phyloP scores from a whole-genome alignment of 2,329 filamentous ascomycete species.

The Penicillium decumbens region DNA sequence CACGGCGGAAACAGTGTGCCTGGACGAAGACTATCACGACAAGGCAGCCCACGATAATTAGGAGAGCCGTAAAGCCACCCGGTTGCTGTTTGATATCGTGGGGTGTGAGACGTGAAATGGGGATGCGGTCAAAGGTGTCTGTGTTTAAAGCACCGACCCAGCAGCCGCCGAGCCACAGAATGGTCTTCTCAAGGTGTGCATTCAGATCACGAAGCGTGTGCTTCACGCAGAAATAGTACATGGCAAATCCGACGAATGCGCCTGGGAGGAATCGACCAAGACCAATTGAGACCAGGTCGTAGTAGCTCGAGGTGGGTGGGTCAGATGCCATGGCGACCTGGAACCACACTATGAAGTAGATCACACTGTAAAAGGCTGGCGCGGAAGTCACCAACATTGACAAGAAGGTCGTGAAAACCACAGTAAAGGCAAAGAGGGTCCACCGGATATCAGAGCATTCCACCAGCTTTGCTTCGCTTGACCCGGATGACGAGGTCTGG shows the following conservation, averaged over 20 bases:
- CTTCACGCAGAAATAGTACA: constrained; percentile 53
- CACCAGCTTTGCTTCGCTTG: constrained; percentile 23
- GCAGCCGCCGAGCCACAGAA: constrained; percentile 57
- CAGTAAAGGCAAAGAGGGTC: constrained; percentile 53
- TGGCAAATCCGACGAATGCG: constrained; percentile 53
- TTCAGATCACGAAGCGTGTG: constrained; percentile 48
- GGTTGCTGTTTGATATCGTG: constrained; percentile 59
- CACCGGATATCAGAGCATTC: constrained; percentile 56
- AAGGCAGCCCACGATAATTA: constrained; percentile 50
- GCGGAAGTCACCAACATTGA: constrained; percentile 56
- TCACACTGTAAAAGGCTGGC: constrained; percentile 52
- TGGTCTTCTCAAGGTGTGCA: constrained; percentile 57
- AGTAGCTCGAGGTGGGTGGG: constrained; percentile 53
- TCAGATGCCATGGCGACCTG: constrained; percentile 59
- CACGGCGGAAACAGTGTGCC: constrained; percentile 53
- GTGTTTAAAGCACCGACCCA: constrained; percentile 61
- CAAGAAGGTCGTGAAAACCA: constrained; percentile 51
- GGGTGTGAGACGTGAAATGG: constrained; percentile 58
- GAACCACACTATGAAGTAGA: constrained; percentile 55
- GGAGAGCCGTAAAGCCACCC: constrained; percentile 54
- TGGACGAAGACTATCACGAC: constrained; percentile 53
- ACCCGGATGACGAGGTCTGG: constrained; percentile 19
- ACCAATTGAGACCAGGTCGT: constrained; percentile 51
- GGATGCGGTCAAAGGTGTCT: constrained; percentile 60
- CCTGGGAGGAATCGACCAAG: constrained; percentile 57